These are phyloP conservation scores for Penicillium decumbens DNA, from an alignment of 2,329 filamentous ascomycete genomes.

Conservation along the genomic window DNA sequence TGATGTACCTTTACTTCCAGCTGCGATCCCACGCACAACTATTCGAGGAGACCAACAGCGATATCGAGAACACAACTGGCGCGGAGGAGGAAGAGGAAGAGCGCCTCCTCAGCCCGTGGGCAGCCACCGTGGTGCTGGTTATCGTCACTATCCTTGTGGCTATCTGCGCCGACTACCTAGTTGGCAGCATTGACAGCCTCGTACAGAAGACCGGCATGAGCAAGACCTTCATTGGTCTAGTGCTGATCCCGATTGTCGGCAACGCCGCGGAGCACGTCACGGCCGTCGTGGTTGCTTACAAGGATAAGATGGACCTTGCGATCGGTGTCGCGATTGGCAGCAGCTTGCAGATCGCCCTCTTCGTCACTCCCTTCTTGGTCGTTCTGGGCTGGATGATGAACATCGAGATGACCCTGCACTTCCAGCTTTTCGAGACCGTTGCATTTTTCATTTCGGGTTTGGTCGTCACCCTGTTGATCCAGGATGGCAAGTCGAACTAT, in stretches of 20 bases:
- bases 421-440: slow-evolving; percentile 75
- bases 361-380: slow-evolving; percentile 75
- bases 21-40: slow-evolving; percentile 68
- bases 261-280: slow-evolving; percentile 80
- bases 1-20: slow-evolving; percentile 74
- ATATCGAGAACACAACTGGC: slow-evolving; percentile 33
- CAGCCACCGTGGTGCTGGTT: slow-evolving; percentile 63
- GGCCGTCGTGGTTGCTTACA: slow-evolving; percentile 70
- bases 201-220: slow-evolving; percentile 67
- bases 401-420: slow-evolving; percentile 70
- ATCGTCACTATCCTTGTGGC: slow-evolving; percentile 66
- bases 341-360: slow-evolving; percentile 75
- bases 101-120: slow-evolving; percentile 57
- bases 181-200: slow-evolving; percentile 69
- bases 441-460: slow-evolving; percentile 71
- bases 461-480: slow-evolving; percentile 68
- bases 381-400: slow-evolving; percentile 74
- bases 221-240: slow-evolving; percentile 75
- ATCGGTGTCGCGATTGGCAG: slow-evolving; percentile 79
- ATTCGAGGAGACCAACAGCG: slow-evolving; percentile 55
- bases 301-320: slow-evolving; percentile 64
- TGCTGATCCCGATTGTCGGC: slow-evolving; percentile 73
- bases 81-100: slow-evolving; percentile 46
- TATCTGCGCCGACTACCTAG: slow-evolving; percentile 70
- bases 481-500: slow-evolving; percentile 80